Conservation (phyloP, 106 monocot species). For the Platanthera zijinensis region DNA sequence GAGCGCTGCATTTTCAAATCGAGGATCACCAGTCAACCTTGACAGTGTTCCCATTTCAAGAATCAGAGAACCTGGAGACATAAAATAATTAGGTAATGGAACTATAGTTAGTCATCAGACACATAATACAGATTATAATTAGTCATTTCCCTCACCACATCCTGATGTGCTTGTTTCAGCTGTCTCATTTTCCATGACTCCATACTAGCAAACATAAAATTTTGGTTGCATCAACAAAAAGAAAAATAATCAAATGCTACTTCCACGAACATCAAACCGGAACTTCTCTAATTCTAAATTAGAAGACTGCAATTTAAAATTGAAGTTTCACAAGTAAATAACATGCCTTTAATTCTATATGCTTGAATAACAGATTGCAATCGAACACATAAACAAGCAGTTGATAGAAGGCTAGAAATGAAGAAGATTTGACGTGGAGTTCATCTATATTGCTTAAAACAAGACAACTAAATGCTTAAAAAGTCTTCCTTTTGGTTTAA, state of each 20-base stretch:
- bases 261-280: not conserved
- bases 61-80: conserved; percentile 76
- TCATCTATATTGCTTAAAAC: not conserved
- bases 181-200: conserved; percentile 83
- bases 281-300: not conserved
- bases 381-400: not conserved
- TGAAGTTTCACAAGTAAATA: not conserved
- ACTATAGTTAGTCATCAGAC: conserved; percentile 6
- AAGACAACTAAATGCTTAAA: not conserved
- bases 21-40: conserved; percentile 66
- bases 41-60: conserved; percentile 96
- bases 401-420: not conserved
- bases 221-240: conserved; percentile 3
- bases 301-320: not conserved
- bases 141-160: conserved; percentile 46
- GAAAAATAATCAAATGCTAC: not conserved
- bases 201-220: conserved; percentile 41
- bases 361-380: too few relatives aligned
- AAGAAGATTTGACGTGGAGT: not conserved
- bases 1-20: conserved; percentile 72
- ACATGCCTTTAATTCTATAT: not conserved
- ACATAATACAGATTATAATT: not conserved
- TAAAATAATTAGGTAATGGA: not conserved
- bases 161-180: conserved; percentile 98
- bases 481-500: not conserved